Base-by-base conservation (phyloP, 345 rosid species). In the Linum lewisii region DNA sequence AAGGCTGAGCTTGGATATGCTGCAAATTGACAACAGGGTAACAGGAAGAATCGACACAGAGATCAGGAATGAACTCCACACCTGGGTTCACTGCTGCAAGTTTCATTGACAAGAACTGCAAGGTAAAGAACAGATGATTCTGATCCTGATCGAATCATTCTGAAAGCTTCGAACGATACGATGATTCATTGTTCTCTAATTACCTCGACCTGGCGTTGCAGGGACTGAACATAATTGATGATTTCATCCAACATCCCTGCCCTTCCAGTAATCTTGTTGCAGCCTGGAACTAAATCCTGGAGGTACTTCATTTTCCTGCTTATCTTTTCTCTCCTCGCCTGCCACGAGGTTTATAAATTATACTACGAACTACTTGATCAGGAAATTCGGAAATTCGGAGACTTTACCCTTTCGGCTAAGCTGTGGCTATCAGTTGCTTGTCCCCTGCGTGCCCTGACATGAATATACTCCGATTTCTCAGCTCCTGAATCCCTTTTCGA, bases 381-480 rank as follows among this genome's bases (percentile, higher is more conserved):
- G 47, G 47, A 42, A 42, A 6, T 42, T 42, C 14, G 47, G 45
- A 42, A 42, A 42, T 52, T 21, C 24, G 22, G 13, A 52, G 15
- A 52, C 56, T 4, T 59, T 71, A 79, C 86, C 66, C 81, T 74
- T 74, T 84, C 80, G 22, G 83, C 84, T 66, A 78, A 74, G 59
- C 64, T 68, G 66, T 72, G 73, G 57, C 66, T 47, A 50, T 68
- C 79, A 10, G 69, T 72, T 3, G 70, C 73, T 54, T 69, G 73
- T 42, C 75, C 70, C 1, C 56, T 67, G 9, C 67, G 65, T 15
- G 76, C 71, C 50, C 69, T 34, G 8, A 59, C 72, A 65, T 72
- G 73, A 34, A 65, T 63, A 61, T 50, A 78, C 22, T 74, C 70
- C 23, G 64, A 59, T 61, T 81, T 71, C 32, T 65, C 73, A 18